phyloP scores from a whole-genome alignment of 208 protist genomes.

The Balamuthia mandrillaris region DNA sequence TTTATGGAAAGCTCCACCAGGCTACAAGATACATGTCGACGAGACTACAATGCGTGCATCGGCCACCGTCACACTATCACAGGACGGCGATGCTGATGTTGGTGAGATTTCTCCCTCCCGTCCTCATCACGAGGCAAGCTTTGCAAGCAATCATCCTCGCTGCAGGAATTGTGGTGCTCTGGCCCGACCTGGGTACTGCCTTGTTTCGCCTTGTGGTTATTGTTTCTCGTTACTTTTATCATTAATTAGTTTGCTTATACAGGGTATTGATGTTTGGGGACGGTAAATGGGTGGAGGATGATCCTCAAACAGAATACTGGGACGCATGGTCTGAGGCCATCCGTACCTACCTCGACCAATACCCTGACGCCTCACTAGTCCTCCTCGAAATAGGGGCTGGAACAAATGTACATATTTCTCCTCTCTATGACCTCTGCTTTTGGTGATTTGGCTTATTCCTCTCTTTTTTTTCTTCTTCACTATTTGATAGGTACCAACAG shows the following conservation, averaged over 20 bases:
- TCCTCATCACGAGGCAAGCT: too few relatives aligned
- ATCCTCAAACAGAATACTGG: not conserved
- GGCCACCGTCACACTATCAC: too few relatives aligned
- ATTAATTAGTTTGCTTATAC: not conserved
- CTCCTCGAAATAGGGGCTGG: not conserved
- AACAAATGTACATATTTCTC: not conserved
- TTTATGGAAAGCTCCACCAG: not conserved
- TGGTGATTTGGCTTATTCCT: not conserved
- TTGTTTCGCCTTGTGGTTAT: not conserved
- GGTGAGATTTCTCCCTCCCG: too few relatives aligned
- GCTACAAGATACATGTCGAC: not conserved
- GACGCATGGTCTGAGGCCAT: not conserved
- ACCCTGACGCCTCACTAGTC: not conserved
- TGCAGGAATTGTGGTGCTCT: not conserved
- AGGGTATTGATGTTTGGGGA: slow-evolving; percentile 18
- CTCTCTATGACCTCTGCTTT: not conserved
- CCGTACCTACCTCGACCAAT: not conserved
- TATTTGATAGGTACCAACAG: too few relatives aligned
- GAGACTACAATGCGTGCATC: not conserved
- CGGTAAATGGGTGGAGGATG: not conserved
- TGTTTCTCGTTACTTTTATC: not conserved
- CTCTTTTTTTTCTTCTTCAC: too few relatives aligned
- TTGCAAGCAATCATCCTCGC: not conserved
- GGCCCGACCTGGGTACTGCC: not conserved
- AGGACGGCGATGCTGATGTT: too few relatives aligned